These are phyloP conservation scores for Solanum hybrid DNA, from an alignment of 305 asterid species.

Conservation along the genomic window DNA sequence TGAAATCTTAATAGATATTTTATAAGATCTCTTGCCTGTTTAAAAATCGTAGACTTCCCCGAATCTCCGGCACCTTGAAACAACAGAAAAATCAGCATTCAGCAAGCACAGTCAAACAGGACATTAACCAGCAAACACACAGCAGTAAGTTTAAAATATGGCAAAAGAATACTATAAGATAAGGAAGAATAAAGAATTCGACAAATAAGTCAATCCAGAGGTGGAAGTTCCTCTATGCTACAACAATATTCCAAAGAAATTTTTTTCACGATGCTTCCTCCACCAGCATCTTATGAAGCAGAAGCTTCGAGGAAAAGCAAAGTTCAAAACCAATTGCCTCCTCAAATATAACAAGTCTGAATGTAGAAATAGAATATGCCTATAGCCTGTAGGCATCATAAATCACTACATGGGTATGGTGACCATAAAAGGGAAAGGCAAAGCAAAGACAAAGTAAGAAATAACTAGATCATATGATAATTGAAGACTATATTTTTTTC, in stretches of 20 bases:
- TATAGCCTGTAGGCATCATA: background rate
- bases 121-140: background rate
- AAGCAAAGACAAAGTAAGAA: background rate
- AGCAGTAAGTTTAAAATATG: background rate
- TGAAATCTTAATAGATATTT: background rate
- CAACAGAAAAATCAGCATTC: conserved; percentile 2
- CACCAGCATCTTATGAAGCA: background rate
- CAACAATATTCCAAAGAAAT: background rate
- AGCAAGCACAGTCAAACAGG: background rate
- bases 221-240: background rate
- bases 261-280: background rate
- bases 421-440: background rate
- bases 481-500: background rate
- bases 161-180: background rate
- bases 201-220: background rate
- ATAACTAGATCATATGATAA: background rate
- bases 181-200: background rate
- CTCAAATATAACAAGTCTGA: background rate
- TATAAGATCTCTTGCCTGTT: conserved; percentile 62
- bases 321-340: background rate
- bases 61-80: conserved; percentile 90
- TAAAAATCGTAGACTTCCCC: conserved; percentile 97
- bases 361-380: background rate
- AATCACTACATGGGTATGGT: background rate
- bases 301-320: background rate